phyloP scores from a whole-genome alignment of 148 eudicot species.

The Beta vulgaris region DNA sequence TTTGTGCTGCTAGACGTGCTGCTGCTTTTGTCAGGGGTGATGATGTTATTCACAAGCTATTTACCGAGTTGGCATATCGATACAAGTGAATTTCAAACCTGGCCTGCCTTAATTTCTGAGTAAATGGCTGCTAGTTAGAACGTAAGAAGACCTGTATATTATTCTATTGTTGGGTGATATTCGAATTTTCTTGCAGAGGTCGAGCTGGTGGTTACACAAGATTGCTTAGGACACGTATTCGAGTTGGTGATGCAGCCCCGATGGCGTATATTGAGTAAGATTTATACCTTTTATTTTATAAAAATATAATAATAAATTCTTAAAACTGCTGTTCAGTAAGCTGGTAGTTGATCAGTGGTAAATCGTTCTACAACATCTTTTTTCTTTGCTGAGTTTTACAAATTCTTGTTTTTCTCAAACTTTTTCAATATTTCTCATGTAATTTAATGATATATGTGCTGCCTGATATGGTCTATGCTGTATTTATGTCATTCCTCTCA shows the following conservation, averaged over 20 bases:
- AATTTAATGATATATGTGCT: neutral
- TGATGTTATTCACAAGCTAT: conserved; percentile 88
- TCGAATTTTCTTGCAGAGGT: conserved; percentile 44
- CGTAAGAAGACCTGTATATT: neutral
- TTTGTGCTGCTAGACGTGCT: conserved; percentile 86
- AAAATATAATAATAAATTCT: no score
- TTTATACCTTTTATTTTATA: neutral
- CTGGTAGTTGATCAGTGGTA: neutral
- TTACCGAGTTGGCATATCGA: conserved; percentile 89
- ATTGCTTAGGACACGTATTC: conserved; percentile 81
- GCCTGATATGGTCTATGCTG: neutral
- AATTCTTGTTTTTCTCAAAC: neutral
- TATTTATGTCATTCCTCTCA: neutral
- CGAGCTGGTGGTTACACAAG: conserved; percentile 97
- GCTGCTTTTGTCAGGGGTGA: conserved; percentile 95
- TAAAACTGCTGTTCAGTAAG: neutral
- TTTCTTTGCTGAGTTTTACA: neutral
- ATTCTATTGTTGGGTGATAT: conserved; percentile 2
- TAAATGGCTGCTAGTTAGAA: neutral
- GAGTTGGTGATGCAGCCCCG: conserved; percentile 98
- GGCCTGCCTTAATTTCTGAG: conserved; percentile 1
- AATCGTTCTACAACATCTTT: neutral
- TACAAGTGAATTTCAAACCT: conserved; percentile 59
- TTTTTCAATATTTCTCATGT: neutral
- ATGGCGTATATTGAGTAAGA: conserved; percentile 98